A percentile compares a stretch with the other conserved stretches of the same genome.
These are phyloP conservation scores for Solanum chaucha DNA, from an alignment of 257 asterid species.

Conservation along the genomic window DNA sequence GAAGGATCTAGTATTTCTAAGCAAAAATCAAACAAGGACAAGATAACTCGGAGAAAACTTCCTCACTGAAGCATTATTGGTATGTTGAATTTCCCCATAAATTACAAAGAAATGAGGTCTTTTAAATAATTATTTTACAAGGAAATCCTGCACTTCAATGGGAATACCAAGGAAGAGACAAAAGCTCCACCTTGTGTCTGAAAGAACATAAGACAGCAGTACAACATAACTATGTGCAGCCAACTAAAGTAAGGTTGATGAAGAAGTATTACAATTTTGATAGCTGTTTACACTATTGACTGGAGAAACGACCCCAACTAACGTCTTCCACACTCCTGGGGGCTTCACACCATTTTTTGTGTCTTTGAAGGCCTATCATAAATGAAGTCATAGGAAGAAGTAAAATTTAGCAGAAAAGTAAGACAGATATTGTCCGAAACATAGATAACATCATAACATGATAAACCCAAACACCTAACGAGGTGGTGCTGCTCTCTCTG, in stretches of 20 bases:
- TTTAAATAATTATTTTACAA: neutral
- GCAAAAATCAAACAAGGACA: neutral
- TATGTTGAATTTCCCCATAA: neutral
- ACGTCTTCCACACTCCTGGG: slow-evolving; percentile 76
- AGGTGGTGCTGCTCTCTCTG: neutral
- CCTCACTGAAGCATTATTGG: neutral
- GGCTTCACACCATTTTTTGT: slow-evolving; percentile 46
- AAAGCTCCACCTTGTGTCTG: neutral
- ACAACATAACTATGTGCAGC: neutral
- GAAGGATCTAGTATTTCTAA: neutral
- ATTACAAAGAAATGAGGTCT: neutral
- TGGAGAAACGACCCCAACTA: slow-evolving; percentile 44
- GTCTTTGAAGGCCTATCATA: slow-evolving; percentile 58
- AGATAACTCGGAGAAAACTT: neutral
- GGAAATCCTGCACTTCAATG: neutral
- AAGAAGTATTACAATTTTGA: slow-evolving; percentile 35
- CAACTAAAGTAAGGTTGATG: neutral
- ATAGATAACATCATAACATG: neutral
- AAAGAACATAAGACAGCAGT: neutral
- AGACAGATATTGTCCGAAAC: neutral
- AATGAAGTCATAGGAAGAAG: neutral
- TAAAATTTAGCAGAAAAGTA: neutral
- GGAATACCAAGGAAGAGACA: neutral
- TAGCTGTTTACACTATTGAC: slow-evolving; percentile 29
- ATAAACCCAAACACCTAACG: neutral